Evolutionary conservation across 345 rosid genomes (phyloP), one percentile per base, ranked within the genome.

Genomic region (Gynandropsis gynandra): DNA sequence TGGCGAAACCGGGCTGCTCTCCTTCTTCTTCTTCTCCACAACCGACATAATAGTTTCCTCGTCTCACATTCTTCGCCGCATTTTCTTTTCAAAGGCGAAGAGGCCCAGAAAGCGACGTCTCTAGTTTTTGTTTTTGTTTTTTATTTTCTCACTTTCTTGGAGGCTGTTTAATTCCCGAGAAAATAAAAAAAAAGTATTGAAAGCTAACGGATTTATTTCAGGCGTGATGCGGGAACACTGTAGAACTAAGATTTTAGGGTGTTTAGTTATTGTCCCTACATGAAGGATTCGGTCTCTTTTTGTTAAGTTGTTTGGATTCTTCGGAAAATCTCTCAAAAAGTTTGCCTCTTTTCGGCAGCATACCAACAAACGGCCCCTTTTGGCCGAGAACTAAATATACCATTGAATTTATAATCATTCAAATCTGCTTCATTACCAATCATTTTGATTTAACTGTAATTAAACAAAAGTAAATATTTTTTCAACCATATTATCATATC

Each of bases 1-100:
- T 11, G 74, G 73, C 0, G 82, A 54, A 63, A 59, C 71, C 24
- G 75, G 70, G 56, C 70, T 66, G 21, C 71, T 50, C 59, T 65
- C 69, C 13, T 57, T 64, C 58, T 80, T 77, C 17, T 61, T 64
- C 58, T 80, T 77, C 17, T 61, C 67, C 16, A 54, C 31, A 63
- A 45, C 70, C 54, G 87, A 74, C 92, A 82, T 87, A 12, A 34
- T 31, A 24, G 29, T 24, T 24, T 24, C 5, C 29, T 37, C 27
- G n/a, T 42, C 29, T 37, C 51, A 50, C 44, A n/a, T 45, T 16
- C 54, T 48, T 31, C 47, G 39, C 52, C 58, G 5, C 58, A 13
- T 16, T 37, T 50, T 8, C 15, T 24, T 11, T n/a, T 33, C 13
- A 45, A 15, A 19, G 37, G 39, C 40, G 5, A 24, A 24, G 29